These are phyloP conservation scores for Claviceps pazoutovae DNA, from an alignment of 2,329 filamentous ascomycete species.

Conservation along the genomic window DNA sequence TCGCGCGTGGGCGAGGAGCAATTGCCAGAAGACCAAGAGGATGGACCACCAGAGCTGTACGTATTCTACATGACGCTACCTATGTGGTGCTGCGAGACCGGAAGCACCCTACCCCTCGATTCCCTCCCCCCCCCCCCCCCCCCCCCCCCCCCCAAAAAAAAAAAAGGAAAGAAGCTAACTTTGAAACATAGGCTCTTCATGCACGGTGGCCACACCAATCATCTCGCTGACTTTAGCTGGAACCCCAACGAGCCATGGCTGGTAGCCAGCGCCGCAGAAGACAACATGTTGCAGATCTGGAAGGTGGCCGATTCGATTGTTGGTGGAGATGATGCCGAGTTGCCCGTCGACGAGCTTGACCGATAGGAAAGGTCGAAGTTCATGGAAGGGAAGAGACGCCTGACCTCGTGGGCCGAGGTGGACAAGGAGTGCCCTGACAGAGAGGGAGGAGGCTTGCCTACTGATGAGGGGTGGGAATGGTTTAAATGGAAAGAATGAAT, in stretches of 20 bases:
- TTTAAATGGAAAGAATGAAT: neutral
- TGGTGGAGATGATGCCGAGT: constrained; percentile 59
- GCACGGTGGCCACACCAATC: constrained; percentile 96
- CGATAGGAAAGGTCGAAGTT: constrained; percentile 31
- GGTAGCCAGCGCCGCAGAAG: constrained; percentile 87
- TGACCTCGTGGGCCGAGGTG: constrained; percentile 19
- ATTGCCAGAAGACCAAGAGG: constrained; percentile 84
- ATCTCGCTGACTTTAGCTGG: constrained; percentile 94
- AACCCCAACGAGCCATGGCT: constrained; percentile 96
- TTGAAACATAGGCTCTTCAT: constrained; percentile 52
- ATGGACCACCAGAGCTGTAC: constrained; percentile 87
- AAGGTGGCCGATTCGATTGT: constrained; percentile 74
- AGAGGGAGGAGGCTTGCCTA: neutral
- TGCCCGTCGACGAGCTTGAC: constrained; percentile 66
- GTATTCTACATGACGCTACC: constrained; percentile 16
- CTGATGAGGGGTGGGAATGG: neutral
- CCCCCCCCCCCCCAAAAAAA: too few relatives aligned
- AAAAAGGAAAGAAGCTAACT: neutral
- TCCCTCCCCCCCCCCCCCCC: too few relatives aligned
- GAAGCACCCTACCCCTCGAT: too few relatives aligned
- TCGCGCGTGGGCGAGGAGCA: constrained; percentile 88
- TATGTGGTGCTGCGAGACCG: too few relatives aligned
- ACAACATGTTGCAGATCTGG: constrained; percentile 94
- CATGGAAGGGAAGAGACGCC: constrained; percentile 13
- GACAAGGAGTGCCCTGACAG: constrained; percentile 2